Evolutionary conservation across 140 eudicot species (phyloP).

Genomic region (Anethum foeniculum): DNA sequence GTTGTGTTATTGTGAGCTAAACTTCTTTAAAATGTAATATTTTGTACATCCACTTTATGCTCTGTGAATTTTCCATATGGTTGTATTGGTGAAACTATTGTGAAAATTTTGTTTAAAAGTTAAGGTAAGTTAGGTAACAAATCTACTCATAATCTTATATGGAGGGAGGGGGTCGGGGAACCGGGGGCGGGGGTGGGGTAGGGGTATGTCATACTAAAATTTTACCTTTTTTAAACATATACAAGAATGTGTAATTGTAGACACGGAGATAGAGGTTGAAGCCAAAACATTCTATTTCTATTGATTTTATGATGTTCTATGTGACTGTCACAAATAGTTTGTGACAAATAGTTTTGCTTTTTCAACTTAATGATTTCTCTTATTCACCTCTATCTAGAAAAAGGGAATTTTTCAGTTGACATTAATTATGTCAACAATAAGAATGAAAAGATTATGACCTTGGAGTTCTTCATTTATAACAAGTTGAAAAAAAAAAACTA

Average conservation of each 20-base stretch:
- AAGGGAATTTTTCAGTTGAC: neutral
- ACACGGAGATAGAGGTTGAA: neutral
- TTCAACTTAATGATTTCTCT: neutral
- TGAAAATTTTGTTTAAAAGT: neutral
- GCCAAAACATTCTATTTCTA: neutral
- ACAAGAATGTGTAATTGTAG: neutral
- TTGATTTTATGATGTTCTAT: neutral
- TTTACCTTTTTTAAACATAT: too few relatives aligned
- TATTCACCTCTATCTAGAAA: neutral
- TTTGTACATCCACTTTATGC: neutral
- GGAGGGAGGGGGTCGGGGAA: too few relatives aligned
- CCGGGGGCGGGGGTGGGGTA: too few relatives aligned
- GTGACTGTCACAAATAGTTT: too few relatives aligned
- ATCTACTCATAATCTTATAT: too few relatives aligned
- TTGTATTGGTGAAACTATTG: neutral
- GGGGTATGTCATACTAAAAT: too few relatives aligned
- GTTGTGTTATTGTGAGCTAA: too few relatives aligned
- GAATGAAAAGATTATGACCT: too few relatives aligned
- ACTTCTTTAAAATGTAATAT: too few relatives aligned
- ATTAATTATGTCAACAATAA: neutral
- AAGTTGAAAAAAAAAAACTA: too few relatives aligned
- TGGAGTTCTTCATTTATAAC: too few relatives aligned
- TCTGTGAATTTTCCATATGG: neutral
- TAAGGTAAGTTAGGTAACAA: neutral
- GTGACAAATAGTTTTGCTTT: neutral